Evolutionary conservation across 164 flowering plant genomes (phyloP).

Genomic region (Annona cherimola): DNA sequence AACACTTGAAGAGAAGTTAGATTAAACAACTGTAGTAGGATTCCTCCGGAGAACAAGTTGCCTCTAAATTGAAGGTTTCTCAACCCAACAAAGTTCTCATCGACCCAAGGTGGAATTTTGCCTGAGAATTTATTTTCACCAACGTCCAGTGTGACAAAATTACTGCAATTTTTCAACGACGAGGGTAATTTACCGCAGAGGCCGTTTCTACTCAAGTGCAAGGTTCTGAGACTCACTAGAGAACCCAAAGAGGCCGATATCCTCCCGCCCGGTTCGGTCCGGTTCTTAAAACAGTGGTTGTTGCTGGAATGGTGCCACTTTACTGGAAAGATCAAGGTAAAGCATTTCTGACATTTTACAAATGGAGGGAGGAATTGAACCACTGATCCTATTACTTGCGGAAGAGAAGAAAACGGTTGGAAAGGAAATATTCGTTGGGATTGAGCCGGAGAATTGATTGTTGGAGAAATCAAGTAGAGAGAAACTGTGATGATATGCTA

Average conservation of each 20-base stretch:
- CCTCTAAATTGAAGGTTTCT: neutral
- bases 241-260: neutral
- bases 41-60: neutral
- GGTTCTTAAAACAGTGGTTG: no score
- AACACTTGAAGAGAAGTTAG: neutral
- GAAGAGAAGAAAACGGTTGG: no score
- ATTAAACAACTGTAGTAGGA: neutral
- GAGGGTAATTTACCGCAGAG: neutral
- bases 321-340: no score
- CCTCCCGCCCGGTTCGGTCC: neutral
- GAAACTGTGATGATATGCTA: no score
- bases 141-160: neutral
- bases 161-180: neutral
- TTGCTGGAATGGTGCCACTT: no score
- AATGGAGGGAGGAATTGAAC: no score
- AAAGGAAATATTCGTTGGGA: no score
- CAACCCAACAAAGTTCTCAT: neutral
- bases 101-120: neutral
- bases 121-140: slow-evolving; percentile 1
- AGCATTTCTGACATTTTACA: no score
- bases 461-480: neutral
- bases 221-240: neutral
- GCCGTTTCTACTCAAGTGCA: neutral
- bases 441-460: neutral
- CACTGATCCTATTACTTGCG: no score